Base-by-base conservation (phyloP, 345 rosid genomes). In the Salix caprea region DNA sequence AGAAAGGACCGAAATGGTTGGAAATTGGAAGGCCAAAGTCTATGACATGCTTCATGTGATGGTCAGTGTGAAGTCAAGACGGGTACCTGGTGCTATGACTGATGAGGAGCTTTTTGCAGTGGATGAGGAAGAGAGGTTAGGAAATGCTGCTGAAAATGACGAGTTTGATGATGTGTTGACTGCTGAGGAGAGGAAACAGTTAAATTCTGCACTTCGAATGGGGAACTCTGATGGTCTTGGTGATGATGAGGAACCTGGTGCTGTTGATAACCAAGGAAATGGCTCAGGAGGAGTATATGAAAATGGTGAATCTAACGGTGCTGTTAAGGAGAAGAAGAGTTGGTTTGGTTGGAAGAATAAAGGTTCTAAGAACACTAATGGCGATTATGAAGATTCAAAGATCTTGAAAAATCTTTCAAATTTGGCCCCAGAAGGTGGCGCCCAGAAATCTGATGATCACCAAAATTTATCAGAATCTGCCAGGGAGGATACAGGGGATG, bases 51-150 rank as follows among this genome's bases (percentile, higher is more conserved):
- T 92, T 74, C 89, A 93, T 84, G 99, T 96, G 77, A 89, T 94
- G 91, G 97, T 94, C 70, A 94, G 98, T 74, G 94, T 96, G 82
- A 96, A 96, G 80, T 96, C 98, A 30, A 92, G 99, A 69, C 80
- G 97, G 58, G 98, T 96, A 82, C 98, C 99, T 21, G 99, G 99
- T 81, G 98, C 99, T 56, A 88, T 94, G 95, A 92, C 97, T 75
- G 99, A 94, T 82, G 98, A 94, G 80, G 99, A 96, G 76, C 95
- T 96, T 67, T 96, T 96, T 84, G 84, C 99, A 2, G 94, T 81
- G 82, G 95, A 90, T 61, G 88, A 89, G 69, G 99, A 91, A 75
- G 97, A 91, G 26, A 85, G 87, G 74, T 71, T 86, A 67, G 93
- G 76, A 40, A 89, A 86, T 71, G 88, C 87, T 66, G 89, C 86